A percentile compares a stretch with the other conserved stretches of the same genome.
phyloP scores from a whole-genome alignment of 1,284 basidiomycete species.

The Cutaneotrichosporon spelunceum region DNA sequence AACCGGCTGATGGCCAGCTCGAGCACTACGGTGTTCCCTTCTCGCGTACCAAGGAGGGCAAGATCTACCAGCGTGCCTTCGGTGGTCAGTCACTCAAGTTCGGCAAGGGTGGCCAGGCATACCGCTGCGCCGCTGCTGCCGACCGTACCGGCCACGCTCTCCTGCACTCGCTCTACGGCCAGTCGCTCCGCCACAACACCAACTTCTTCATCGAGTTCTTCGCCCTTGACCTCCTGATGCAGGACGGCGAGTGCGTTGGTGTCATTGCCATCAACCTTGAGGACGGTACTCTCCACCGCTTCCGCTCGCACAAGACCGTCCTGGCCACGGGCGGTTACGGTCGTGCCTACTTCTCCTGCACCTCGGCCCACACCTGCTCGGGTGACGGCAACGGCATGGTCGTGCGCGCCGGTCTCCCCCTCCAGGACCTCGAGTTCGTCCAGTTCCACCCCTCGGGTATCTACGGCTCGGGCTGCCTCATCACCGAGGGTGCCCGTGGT shows the following conservation, averaged over 20 bases:
- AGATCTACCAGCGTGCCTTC: constrained; percentile 99
- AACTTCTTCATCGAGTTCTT: constrained; percentile 99
- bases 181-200: constrained; percentile 98
- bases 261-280: constrained; percentile 99
- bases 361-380: constrained; percentile 97
- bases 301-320: constrained; percentile 97
- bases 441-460: constrained; percentile 99
- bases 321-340: constrained; percentile 98
- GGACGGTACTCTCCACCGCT: constrained; percentile 97
- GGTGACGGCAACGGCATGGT: constrained; percentile 99
- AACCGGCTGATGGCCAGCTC: constrained; percentile 59
- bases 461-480: constrained; percentile 98
- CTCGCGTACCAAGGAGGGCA: constrained; percentile 97
- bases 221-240: constrained; percentile 96
- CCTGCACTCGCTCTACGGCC: constrained; percentile 97
- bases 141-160: constrained; percentile 99
- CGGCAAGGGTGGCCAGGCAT: constrained; percentile 98
- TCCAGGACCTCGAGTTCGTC: constrained; percentile 98
- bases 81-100: constrained; percentile 97
- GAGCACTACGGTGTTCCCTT: constrained; percentile 99
- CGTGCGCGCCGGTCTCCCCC: constrained; percentile 87
- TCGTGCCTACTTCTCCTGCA: constrained; percentile 98
- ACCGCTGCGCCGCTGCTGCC: constrained; percentile 97
- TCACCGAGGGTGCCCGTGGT: constrained; percentile 96
- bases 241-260: constrained; percentile 98